phyloP scores from a whole-genome alignment of 2,329 filamentous ascomycete species.

The Exophiala mesophila region DNA sequence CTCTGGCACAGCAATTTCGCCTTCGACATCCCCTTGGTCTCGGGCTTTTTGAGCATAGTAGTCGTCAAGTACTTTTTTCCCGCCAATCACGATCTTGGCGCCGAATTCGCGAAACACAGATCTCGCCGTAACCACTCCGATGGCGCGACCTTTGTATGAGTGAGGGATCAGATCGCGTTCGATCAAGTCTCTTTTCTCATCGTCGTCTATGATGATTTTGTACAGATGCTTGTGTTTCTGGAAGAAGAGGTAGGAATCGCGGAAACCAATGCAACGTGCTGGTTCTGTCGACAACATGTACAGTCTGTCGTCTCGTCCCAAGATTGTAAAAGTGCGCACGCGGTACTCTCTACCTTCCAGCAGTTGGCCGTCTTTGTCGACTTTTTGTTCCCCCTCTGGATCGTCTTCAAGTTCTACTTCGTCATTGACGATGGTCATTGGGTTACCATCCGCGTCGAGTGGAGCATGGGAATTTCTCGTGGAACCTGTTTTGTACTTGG shows the following conservation, averaged over 20 bases:
- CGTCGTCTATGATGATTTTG: slow-evolving; percentile 96
- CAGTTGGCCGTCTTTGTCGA: slow-evolving; percentile 81
- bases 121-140: slow-evolving; percentile 91
- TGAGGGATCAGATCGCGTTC: slow-evolving; percentile 93
- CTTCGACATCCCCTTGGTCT: slow-evolving; percentile 74
- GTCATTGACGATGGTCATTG: slow-evolving; percentile 84
- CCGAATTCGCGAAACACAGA: slow-evolving; percentile 98
- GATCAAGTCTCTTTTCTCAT: slow-evolving; percentile 96
- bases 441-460: slow-evolving; percentile 89
- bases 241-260: slow-evolving; percentile 98
- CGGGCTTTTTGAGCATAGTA: slow-evolving; percentile 74
- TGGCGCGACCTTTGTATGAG: slow-evolving; percentile 96
- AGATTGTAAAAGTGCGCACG: slow-evolving; percentile 89
- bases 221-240: slow-evolving; percentile 93
- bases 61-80: slow-evolving; percentile 79
- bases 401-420: slow-evolving; percentile 88
- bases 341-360: slow-evolving; percentile 84
- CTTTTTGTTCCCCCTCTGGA: slow-evolving; percentile 82
- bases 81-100: slow-evolving; percentile 86
- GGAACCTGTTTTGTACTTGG: slow-evolving; percentile 65
- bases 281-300: slow-evolving; percentile 99
- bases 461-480: slow-evolving; percentile 76
- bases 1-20: slow-evolving; percentile 84
- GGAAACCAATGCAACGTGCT: slow-evolving; percentile 91
- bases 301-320: slow-evolving; percentile 73